These are phyloP conservation scores for Sarocladium kiliense DNA, from an alignment of 2,329 filamentous ascomycete genomes.

Conservation along the genomic window DNA sequence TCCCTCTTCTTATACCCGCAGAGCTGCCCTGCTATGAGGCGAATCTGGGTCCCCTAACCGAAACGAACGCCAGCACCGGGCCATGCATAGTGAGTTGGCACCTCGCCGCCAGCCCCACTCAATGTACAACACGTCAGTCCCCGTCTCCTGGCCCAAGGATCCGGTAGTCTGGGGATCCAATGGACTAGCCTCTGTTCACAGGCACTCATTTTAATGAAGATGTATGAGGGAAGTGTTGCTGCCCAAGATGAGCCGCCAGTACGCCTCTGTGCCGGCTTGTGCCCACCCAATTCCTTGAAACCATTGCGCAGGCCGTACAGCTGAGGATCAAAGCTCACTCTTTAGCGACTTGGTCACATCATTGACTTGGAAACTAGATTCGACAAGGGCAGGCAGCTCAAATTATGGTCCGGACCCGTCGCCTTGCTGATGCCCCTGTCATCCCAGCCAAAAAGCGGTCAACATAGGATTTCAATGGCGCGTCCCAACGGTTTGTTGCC, in stretches of 20 bases:
- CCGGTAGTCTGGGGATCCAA: neutral
- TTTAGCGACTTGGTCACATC: too few species aligned
- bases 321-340: constrained; percentile 19
- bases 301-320: constrained; percentile 23
- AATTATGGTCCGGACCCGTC: too few species aligned
- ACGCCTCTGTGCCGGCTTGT: too few species aligned
- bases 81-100: constrained; percentile 14
- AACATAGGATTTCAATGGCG: too few species aligned
- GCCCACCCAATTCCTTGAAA: too few species aligned
- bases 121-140: constrained; percentile 19
- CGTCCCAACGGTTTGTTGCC: too few species aligned
- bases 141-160: constrained; percentile 1
- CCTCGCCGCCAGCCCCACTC: constrained; percentile 16
- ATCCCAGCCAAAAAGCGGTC: too few species aligned
- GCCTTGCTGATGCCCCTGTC: too few species aligned
- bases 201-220: neutral
- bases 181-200: neutral
- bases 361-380: too few species aligned
- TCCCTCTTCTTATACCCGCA: neutral
- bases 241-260: neutral
- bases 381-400: too few species aligned
- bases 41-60: neutral
- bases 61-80: neutral
- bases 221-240: neutral
- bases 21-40: neutral